Conservation (phyloP, 345 rosid species). For the Populus davidiana region DNA sequence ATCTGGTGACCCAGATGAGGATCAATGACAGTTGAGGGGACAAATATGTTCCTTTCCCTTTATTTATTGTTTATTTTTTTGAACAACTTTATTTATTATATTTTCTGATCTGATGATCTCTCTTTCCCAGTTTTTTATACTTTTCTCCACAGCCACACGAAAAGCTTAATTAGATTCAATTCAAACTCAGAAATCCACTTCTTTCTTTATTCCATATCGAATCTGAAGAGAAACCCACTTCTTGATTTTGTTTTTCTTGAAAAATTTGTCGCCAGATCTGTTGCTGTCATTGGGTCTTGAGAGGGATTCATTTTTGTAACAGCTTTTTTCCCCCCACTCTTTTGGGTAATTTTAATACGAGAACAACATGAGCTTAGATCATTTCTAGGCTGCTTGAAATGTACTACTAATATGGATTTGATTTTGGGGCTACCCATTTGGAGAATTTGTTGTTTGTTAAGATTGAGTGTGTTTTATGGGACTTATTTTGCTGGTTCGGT, state of each 20-base stretch:
- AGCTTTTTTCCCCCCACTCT: background rate
- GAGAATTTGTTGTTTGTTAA: constrained; percentile 17
- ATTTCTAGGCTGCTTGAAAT: constrained; percentile 8
- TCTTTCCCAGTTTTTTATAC: background rate
- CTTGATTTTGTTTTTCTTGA: background rate
- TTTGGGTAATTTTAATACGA: background rate
- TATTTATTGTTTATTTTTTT: background rate
- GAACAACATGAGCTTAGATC: constrained; percentile 24
- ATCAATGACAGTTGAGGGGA: background rate
- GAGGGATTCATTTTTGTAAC: background rate
- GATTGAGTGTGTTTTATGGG: constrained; percentile 29
- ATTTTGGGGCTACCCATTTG: constrained; percentile 18
- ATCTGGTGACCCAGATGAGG: background rate
- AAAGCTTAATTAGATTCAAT: background rate
- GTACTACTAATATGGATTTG: constrained; percentile 26
- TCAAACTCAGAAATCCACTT: background rate
- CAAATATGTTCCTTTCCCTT: background rate
- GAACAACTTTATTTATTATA: no score
- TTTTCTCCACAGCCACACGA: background rate
- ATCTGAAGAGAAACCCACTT: constrained; percentile 4
- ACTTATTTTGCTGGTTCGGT: constrained; percentile 12
- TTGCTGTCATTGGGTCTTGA: background rate
- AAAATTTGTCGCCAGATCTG: constrained; percentile 7
- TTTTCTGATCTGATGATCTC: background rate
- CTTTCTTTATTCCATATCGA: background rate